A percentile compares a stretch with the other conserved stretches of the same genome.
These are phyloP conservation scores for Platanthera guangdongensis DNA, from an alignment of 106 monocot species.

Conservation along the genomic window DNA sequence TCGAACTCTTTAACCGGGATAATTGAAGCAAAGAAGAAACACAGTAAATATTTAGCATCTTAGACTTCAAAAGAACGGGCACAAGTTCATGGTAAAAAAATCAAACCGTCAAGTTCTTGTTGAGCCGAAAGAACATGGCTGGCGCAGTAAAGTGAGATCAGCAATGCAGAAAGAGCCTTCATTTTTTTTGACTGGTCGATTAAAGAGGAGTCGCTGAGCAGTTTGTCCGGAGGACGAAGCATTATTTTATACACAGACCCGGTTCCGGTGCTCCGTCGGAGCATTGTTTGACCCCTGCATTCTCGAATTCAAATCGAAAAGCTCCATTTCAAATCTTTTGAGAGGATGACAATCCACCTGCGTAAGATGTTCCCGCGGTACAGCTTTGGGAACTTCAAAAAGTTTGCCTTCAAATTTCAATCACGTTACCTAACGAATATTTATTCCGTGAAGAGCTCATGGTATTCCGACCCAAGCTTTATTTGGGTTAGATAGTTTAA, in stretches of 20 bases:
- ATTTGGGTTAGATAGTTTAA: no score
- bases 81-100: no score
- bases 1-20: neutral
- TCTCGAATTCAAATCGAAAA: neutral
- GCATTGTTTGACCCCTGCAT: neutral
- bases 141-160: slow-evolving; percentile 6
- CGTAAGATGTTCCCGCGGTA: neutral
- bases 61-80: no score
- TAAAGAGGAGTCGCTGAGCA: neutral
- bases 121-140: neutral
- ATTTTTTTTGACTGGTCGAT: neutral
- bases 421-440: no score
- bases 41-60: no score
- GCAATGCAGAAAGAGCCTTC: neutral
- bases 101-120: slow-evolving; percentile 3
- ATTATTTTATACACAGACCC: neutral
- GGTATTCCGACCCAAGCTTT: no score
- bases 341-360: neutral
- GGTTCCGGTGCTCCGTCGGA: slow-evolving; percentile 4
- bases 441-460: no score
- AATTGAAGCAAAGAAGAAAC: no score
- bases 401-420: no score
- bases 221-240: neutral
- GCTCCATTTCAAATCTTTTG: neutral
- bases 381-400: neutral